Percentiles rank a stretch among this genome's conserved stretches.
These are phyloP conservation scores for Eimeria falciformis DNA, from an alignment of 169 alveolate genomes.

Conservation along the genomic window DNA sequence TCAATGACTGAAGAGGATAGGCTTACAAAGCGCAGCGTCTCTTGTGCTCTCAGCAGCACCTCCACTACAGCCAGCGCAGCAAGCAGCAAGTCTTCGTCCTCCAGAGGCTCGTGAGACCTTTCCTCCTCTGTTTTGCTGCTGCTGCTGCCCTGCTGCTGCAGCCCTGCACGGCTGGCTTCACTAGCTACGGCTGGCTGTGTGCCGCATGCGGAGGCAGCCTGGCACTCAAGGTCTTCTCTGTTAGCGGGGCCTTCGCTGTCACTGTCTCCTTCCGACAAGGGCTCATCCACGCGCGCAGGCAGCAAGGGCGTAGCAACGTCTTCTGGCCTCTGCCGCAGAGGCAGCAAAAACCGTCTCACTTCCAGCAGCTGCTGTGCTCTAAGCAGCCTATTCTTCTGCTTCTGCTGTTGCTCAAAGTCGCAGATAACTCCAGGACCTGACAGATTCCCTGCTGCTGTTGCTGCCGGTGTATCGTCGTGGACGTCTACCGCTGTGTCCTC, in stretches of 20 bases:
- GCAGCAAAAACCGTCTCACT: neutral
- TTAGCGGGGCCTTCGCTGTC: neutral
- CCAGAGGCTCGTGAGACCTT: neutral
- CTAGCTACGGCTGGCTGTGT: too few species aligned
- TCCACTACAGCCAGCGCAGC: neutral
- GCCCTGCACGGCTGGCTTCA: neutral
- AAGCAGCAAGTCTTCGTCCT: conserved; percentile 6
- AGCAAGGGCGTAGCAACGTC: neutral
- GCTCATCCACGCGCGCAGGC: neutral
- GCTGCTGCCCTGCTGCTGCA: conserved; percentile 17
- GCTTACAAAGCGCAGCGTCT: neutral
- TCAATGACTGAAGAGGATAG: neutral
- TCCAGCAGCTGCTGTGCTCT: neutral
- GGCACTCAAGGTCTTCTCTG: too few species aligned
- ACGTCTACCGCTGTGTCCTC: too few species aligned
- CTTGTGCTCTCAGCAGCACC: neutral
- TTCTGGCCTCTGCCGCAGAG: conserved; percentile 19
- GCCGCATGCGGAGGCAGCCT: too few species aligned
- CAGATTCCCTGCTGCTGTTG: neutral
- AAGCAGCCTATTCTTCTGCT: neutral
- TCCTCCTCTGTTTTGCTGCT: neutral
- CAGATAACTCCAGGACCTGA: neutral
- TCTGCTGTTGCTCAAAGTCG: neutral
- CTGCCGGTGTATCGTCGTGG: neutral
- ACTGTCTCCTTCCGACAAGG: neutral